A percentile compares a stretch with the other conserved stretches of the same genome.
phyloP scores from a whole-genome alignment of 768 basidiomycete species.

The Trametes meyenii region DNA sequence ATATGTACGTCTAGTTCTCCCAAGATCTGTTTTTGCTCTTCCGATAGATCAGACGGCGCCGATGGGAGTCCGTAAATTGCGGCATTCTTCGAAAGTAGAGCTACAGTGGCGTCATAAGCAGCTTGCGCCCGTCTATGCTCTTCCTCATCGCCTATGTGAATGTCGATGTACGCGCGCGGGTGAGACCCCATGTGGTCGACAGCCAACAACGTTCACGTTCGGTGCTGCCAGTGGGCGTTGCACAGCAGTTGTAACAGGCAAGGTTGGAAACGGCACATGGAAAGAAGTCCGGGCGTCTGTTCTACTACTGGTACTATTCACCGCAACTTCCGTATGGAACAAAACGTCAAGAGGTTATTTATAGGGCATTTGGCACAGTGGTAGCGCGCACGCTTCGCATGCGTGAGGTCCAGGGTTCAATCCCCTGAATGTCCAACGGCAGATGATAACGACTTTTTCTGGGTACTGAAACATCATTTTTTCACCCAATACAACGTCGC shows the following conservation, averaged over 20 bases:
- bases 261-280: no score
- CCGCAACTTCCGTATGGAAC: no score
- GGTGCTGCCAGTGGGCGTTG: no score
- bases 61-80: slow-evolving; percentile 47
- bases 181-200: neutral
- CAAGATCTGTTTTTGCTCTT: slow-evolving; percentile 47
- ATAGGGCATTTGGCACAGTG: slow-evolving; percentile 39
- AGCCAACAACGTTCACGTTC: no score
- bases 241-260: no score
- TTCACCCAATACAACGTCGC: neutral
- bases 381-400: slow-evolving; percentile 41
- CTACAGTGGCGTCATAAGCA: slow-evolving; percentile 37
- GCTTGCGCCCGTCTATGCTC: slow-evolving; percentile 30
- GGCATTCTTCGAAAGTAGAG: slow-evolving; percentile 42
- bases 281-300: no score
- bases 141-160: slow-evolving; percentile 44
- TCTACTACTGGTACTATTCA: no score
- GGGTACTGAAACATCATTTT: no score
- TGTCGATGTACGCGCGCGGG: slow-evolving; percentile 39
- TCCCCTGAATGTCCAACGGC: slow-evolving; percentile 33
- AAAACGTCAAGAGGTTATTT: neutral
- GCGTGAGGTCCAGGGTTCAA: slow-evolving; percentile 40
- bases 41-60: slow-evolving; percentile 41
- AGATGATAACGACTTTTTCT: no score
- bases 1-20: slow-evolving; percentile 39